Evolutionary conservation across 2,329 filamentous ascomycete genomes (phyloP), one percentile per base, ranked within the genome.

Genomic region (Hypoxylon sp.): DNA sequence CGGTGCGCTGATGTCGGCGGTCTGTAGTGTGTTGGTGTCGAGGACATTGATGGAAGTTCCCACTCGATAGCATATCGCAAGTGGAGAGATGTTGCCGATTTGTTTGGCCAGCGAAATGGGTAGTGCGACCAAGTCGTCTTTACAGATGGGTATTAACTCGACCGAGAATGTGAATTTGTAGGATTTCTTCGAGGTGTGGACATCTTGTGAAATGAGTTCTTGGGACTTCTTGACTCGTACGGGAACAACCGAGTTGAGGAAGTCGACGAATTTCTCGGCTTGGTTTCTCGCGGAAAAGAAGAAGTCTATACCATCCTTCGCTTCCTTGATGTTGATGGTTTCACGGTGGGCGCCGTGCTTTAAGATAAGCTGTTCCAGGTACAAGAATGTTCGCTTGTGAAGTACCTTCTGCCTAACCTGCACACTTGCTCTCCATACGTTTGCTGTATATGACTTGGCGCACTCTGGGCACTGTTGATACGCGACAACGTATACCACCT

Each of bases 311-410:
- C 96, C 96, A 75, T 98, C 94, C 81, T 94, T 94, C 29, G 93
- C 92, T 82, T 99, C 96, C 79, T 97, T 98, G 83, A 99, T 99
- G 80, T 98, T 99, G 81, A 98, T 94, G 0, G 95, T 96, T 74
- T 99, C 94, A 72, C 90, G 88, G 80, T 97, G 94, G 3, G 95
- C 96, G 62, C 89, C 88, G 80, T 98, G 94, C 85, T 98, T 98
- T 74, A 99, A 85, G 74, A 99, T 97, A 63, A 98, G 86, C 84
- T 99, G 95, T 81, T 98, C 96, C 37, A 98, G 89, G 78, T 85
- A 86, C 50, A 88, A 75, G 73, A 88, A 88, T 0, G 86, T 88
- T 75, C 96, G 87, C 88, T 98, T 99, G 83, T 99, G 96, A 4
- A 93, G 89, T 42, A 99, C 96, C 83, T 98, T 98, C 80, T 99